A percentile compares a stretch with the other conserved stretches of the same genome.
phyloP scores from a whole-genome alignment of 2,329 filamentous ascomycete species.

The Phialocephala sp. region DNA sequence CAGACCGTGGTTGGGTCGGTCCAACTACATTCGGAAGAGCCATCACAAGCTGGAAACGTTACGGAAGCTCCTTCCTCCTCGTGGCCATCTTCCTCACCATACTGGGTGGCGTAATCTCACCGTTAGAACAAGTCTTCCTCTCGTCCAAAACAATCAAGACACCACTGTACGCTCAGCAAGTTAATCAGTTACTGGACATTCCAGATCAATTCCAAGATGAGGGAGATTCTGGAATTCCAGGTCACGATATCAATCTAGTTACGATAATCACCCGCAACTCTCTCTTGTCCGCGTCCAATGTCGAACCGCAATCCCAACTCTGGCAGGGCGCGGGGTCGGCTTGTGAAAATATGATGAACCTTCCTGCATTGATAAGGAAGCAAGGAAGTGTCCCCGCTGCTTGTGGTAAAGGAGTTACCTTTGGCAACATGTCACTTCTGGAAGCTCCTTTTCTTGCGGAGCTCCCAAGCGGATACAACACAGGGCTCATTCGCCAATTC shows the following conservation, averaged over 20 bases:
- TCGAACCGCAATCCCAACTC: constrained; percentile 14
- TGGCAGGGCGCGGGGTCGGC: constrained; percentile 1
- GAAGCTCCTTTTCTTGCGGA: constrained; percentile 37
- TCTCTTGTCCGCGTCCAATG: constrained; percentile 2
- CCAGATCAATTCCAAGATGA: not conserved
- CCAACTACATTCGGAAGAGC: not conserved
- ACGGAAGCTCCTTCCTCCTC: constrained; percentile 35
- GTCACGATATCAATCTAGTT: constrained; percentile 4
- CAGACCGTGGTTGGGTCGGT: constrained; percentile 37
- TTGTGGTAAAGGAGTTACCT: not conserved
- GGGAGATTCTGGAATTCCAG: constrained; percentile 7
- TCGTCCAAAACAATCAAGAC: constrained; percentile 5
- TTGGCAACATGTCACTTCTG: constrained; percentile 1
- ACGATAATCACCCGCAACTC: constrained; percentile 4
- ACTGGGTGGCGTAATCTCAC: constrained; percentile 36
- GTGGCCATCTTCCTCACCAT: constrained; percentile 34
- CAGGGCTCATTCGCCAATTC: constrained; percentile 41
- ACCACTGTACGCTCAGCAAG: not conserved
- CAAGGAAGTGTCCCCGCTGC: not conserved
- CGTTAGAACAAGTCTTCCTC: constrained; percentile 36
- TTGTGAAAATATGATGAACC: not conserved
- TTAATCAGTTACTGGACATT: not conserved
- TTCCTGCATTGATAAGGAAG: too few species aligned
- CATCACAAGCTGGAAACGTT: constrained; percentile 28
- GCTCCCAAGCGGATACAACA: constrained; percentile 35